Evolutionary conservation across 1,284 basidiomycete genomes (phyloP), one percentile per base, ranked within the genome.

Genomic region (Malassezia psittaci): DNA sequence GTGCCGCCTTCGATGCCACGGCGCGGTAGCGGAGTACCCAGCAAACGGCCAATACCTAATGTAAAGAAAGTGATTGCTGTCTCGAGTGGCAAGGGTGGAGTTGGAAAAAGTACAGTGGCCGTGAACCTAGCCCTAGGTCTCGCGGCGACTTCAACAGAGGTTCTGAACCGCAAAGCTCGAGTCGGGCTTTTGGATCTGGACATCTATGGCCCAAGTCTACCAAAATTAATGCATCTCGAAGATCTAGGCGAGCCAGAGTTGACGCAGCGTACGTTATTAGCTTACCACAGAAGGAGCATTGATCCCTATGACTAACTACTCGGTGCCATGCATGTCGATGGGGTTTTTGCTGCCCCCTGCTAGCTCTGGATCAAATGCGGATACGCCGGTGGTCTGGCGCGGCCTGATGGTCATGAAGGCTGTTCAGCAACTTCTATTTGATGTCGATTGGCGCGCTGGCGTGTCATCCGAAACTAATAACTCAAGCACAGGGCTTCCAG

Each of bases 381-480:
- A 90, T 67, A 83, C 83, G 0, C 84, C 90, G 0, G 81, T 96
- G 16, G 89, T 93, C 21, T 98, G 93, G 93, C 81, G 93, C 37
- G 93, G 93, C 1, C 82, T 96, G 47, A 96, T 98, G 93, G 94
- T 98, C 1, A 91, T 94, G 78, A 98, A 98, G 74, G 91, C 93
- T 21, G 90, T 93, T 0, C 93, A 96, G 75, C 89, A 98, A 74
- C 79, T 98, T 0, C 80, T 96, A 0, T 96, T 98, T 70, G 90
- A 96, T 65, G 90, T 96, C 2, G 93, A 96, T 74, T 98, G 94
- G 93, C 60, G 77, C 6, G 55, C 57, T 4, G 48, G 61, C 12
- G 60, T 61, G 1, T 36, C 15, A 51, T 61, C 34, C 19, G 51
- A 2, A 4, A 46, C 34, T 1, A 49, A 55, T 24, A 48, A n/a